Conservation (phyloP, 1,284 basidiomycete species). For the Sporisorium reilianum region DNA sequence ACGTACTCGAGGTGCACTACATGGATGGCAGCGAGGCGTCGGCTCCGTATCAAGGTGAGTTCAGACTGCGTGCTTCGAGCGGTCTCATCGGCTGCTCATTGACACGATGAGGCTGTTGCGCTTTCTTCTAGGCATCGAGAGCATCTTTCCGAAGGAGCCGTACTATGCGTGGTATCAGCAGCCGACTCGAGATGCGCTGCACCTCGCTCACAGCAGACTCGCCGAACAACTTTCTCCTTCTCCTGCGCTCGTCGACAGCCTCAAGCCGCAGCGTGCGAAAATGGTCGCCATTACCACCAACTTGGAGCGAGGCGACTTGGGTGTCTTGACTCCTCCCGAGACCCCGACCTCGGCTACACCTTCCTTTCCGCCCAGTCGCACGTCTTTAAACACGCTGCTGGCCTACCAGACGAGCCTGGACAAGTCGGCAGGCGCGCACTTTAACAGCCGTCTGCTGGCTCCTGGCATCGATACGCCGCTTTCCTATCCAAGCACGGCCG, state of each 20-base stretch:
- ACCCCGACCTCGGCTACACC: constrained; percentile 11
- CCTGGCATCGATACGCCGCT: constrained; percentile 22
- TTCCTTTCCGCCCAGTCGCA: not conserved
- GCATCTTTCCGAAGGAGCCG: constrained; percentile 31
- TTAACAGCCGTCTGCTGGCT: not conserved
- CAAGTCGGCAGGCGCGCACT: not conserved
- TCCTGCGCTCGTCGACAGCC: not conserved
- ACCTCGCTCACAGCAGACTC: constrained; percentile 23
- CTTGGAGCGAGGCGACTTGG: constrained; percentile 3
- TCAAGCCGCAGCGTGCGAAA: not conserved
- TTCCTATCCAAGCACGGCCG: constrained; percentile 23
- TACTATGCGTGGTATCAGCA: constrained; percentile 50
- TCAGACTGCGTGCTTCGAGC: not conserved
- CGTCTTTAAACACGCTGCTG: not conserved
- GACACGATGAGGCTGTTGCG: not conserved
- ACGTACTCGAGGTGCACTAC: constrained; percentile 36
- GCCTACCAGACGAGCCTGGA: not conserved
- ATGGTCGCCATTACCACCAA: not conserved
- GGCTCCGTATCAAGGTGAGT: constrained; percentile 47
- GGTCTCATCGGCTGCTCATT: not conserved
- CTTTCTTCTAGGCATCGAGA: constrained; percentile 32
- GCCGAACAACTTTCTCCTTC: constrained; percentile 7
- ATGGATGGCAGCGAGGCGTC: constrained; percentile 28
- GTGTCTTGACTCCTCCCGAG: constrained; percentile 26
- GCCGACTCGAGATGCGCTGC: constrained; percentile 26